phyloP scores from a whole-genome alignment of 768 basidiomycete species.

The Suillus spraguei region DNA sequence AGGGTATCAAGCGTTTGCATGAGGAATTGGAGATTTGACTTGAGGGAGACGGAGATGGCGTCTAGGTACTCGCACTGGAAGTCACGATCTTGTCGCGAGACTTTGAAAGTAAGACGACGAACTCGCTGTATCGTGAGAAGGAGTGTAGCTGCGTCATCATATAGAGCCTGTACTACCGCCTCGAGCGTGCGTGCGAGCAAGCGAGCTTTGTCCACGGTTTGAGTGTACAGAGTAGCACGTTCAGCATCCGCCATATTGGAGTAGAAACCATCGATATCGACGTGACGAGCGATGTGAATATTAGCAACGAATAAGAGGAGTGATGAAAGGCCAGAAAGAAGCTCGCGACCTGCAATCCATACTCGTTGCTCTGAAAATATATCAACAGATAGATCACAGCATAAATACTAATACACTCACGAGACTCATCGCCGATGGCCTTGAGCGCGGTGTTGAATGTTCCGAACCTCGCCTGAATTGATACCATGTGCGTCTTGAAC shows the following conservation, averaged over 20 bases:
- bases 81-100: slow-evolving; percentile 20
- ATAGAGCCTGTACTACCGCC: slow-evolving; percentile 67
- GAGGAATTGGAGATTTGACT: slow-evolving; percentile 56
- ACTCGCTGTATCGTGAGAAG: slow-evolving; percentile 57
- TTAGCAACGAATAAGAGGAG: slow-evolving; percentile 65
- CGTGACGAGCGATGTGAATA: slow-evolving; percentile 76
- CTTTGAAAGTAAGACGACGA: slow-evolving; percentile 17
- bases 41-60: slow-evolving; percentile 51
- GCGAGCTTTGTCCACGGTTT: slow-evolving; percentile 71
- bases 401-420: slow-evolving; percentile 23
- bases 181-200: slow-evolving; percentile 71
- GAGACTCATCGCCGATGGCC: slow-evolving; percentile 21
- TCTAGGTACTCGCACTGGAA: slow-evolving; percentile 46
- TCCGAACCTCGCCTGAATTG: slow-evolving; percentile 54
- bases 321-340: slow-evolving; percentile 56
- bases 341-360: slow-evolving; percentile 45
- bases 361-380: slow-evolving; percentile 29
- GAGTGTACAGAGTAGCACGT: slow-evolving; percentile 54
- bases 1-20: slow-evolving; percentile 65
- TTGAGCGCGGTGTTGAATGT: slow-evolving; percentile 30
- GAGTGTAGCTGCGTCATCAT: slow-evolving; percentile 68
- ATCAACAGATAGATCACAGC: slow-evolving; percentile 12
- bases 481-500: slow-evolving; percentile 47
- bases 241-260: slow-evolving; percentile 45
- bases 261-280: slow-evolving; percentile 80